Conservation (phyloP, 2,329 filamentous ascomycete genomes). For the Phaeoacremonium minimum region DNA sequence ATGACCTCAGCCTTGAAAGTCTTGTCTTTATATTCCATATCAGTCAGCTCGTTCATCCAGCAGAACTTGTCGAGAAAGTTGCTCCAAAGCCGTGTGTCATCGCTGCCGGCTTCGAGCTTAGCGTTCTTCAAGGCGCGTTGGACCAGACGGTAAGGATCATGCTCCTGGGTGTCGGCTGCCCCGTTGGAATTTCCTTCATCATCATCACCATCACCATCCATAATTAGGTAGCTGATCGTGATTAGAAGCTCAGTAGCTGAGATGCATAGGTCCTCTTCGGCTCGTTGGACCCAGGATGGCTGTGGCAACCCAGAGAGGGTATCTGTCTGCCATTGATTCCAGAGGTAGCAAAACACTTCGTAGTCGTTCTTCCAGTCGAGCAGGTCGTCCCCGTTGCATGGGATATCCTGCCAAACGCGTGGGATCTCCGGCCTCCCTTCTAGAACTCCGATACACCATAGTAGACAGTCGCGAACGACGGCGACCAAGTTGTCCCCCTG, state of each 20-base stretch:
- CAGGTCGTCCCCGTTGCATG: not conserved
- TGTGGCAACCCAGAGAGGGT: not conserved
- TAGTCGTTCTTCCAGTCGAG: not conserved
- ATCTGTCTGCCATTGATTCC: not conserved
- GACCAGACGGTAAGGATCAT: not conserved
- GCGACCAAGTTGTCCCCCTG: no score
- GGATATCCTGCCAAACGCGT: no score
- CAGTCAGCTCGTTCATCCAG: not conserved
- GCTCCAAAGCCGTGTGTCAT: not conserved
- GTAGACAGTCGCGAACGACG: no score
- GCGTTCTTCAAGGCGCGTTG: not conserved
- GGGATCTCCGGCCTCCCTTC: no score
- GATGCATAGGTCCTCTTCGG: not conserved
- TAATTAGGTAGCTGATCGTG: not conserved
- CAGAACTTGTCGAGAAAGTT: not conserved
- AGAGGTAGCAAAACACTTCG: not conserved
- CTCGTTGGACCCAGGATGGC: not conserved
- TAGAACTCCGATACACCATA: no score
- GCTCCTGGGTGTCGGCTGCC: not conserved
- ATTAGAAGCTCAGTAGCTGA: not conserved
- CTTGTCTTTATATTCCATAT: not conserved
- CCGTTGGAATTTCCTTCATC: not conserved
- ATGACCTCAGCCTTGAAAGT: not conserved
- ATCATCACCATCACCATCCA: not conserved
- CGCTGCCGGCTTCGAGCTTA: not conserved